A percentile compares a stretch with the other conserved stretches of the same genome.
Conservation (phyloP, 768 basidiomycete species). For the Trametes maxima region DNA sequence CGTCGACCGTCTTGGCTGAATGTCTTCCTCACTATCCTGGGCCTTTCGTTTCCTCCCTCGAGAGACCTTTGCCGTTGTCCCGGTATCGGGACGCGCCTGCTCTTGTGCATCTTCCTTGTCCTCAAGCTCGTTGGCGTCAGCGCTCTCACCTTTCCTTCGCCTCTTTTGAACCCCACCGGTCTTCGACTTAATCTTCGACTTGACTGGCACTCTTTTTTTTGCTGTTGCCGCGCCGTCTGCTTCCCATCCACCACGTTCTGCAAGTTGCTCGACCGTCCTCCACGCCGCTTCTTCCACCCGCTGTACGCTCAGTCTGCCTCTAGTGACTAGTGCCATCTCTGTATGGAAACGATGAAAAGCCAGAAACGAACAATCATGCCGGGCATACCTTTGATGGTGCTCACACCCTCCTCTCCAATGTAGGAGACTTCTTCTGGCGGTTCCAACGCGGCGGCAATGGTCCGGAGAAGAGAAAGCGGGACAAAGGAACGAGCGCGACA, state of each 20-base stretch:
- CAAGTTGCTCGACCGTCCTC: conserved; percentile 59
- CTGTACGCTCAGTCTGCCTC: conserved; percentile 89
- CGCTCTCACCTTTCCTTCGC: neutral
- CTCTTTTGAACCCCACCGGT: neutral
- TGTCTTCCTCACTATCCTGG: neutral
- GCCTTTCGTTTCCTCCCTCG: conserved; percentile 23
- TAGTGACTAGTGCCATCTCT: conserved; percentile 80
- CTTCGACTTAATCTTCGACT: conserved; percentile 24
- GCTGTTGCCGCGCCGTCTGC: conserved; percentile 22
- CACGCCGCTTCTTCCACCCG: conserved; percentile 69
- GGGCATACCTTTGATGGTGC: conserved; percentile 64
- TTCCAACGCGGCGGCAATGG: conserved; percentile 49
- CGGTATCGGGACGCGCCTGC: neutral
- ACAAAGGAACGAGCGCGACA: conserved; percentile 72
- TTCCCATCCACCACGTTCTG: conserved; percentile 81
- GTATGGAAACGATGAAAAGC: conserved; percentile 12
- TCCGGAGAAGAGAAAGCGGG: conserved; percentile 72
- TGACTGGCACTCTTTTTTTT: neutral
- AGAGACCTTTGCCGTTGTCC: conserved; percentile 3
- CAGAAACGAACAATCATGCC: neutral
- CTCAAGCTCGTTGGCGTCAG: neutral
- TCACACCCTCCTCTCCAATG: conserved; percentile 60
- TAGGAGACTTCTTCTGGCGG: conserved; percentile 64
- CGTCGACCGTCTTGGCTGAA: conserved; percentile 22
- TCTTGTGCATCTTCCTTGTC: neutral